Base-by-base conservation (phyloP, 2,329 filamentous ascomycete genomes). In the Corniculantispora saksenae region DNA sequence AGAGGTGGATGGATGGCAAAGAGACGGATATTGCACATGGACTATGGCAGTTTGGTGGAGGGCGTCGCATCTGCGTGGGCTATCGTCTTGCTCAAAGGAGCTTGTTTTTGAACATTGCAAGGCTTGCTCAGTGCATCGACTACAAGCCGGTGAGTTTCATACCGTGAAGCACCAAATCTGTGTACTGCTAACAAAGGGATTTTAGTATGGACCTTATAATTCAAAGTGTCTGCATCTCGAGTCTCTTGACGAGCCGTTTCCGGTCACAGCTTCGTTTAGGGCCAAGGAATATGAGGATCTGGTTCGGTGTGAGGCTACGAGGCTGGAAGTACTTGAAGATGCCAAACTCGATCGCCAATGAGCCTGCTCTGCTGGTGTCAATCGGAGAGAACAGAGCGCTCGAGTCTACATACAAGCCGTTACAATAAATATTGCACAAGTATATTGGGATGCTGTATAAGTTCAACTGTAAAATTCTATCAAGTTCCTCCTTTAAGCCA, bases 1-100 rank as follows among this genome's bases (percentile, higher is more conserved):
- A 78, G 57, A 58, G 77, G n/a, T 79, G 76, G 76, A 66, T 80
- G 9, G 72, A 79, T 6, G 70, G 69, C 43, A 53, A 53, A 27
- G 71, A 72, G 29, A 56, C 29, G 29, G 35, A 56, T 10, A 71
- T 71, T 12, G 57, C 64, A 2, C 70, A 70, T 27, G 69, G 68
- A 1, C 66, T 73, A 27, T 72, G 71, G 72, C 69, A 71, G 51
- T 73, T 72, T 67, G 69, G 70, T 2, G 72, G 69, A 12, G 69
- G 71, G 2, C 66, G 69, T 17, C 67, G 69, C 10, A 66, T 67
- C 12, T 72, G 72, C 59, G 70, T 72, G 5, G 69, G 70, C 0
- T 72, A 72, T 53, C 51, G 67, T 12, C 62, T 73, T n/a, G 71
- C 72, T 4, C 71, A 73, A 63, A 66, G 66, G 29, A 68, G 66